Percentiles rank a stretch among this genome's conserved stretches.
These are phyloP conservation scores for Cystofilobasidium ferigula DNA, from an alignment of 768 basidiomycete genomes.

Conservation along the genomic window DNA sequence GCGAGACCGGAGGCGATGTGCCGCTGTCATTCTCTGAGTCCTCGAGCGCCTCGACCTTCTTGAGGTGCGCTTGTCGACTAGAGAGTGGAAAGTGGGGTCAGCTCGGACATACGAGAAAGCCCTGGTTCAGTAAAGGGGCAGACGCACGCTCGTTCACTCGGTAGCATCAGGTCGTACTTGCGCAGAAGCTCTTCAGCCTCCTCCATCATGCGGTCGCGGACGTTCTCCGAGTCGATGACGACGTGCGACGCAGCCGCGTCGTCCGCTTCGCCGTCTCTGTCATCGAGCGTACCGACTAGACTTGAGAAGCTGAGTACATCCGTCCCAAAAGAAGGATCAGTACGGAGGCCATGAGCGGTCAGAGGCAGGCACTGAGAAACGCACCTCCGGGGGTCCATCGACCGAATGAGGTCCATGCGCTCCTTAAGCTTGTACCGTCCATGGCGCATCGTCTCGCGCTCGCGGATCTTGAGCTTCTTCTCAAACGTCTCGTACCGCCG, in stretches of 20 bases:
- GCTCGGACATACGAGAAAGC: neutral
- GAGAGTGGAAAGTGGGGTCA: neutral
- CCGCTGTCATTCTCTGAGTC: too few relatives aligned
- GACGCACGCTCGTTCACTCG: constrained; percentile 3
- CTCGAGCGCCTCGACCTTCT: neutral
- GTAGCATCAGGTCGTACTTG: constrained; percentile 23
- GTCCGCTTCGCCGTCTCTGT: neutral
- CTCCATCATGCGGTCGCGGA: constrained; percentile 11
- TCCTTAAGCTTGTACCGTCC: constrained; percentile 26
- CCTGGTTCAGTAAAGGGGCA: neutral
- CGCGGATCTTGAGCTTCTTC: constrained; percentile 13
- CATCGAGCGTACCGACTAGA: neutral
- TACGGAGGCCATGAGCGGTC: too few relatives aligned
- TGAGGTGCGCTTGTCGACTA: neutral
- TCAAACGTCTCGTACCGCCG: constrained; percentile 26
- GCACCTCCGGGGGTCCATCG: constrained; percentile 18
- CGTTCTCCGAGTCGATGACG: constrained; percentile 12
- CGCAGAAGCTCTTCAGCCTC: constrained; percentile 22
- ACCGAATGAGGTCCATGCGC: constrained; percentile 17
- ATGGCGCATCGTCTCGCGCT: constrained; percentile 21
- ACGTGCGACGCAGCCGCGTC: neutral
- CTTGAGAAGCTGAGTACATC: neutral
- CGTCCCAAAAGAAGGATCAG: neutral
- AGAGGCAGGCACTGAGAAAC: neutral
- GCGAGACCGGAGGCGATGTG: neutral